These are phyloP conservation scores for Crithidia bombi DNA, from an alignment of 208 protist species.

Conservation along the genomic window DNA sequence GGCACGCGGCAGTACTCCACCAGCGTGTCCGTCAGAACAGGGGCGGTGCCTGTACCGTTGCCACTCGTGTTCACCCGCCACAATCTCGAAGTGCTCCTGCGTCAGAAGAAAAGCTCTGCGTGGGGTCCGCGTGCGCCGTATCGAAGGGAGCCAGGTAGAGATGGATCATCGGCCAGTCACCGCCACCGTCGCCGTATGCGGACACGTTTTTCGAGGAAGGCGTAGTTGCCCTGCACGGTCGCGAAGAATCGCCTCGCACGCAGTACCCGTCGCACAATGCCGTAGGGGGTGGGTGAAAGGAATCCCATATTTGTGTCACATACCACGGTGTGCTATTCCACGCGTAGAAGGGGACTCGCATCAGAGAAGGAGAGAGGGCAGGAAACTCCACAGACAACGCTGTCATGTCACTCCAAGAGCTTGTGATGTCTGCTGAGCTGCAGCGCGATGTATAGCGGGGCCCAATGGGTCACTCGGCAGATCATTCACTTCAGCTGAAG, in stretches of 20 bases:
- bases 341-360: slow-evolving; percentile 39
- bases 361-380: neutral
- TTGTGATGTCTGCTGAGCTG: neutral
- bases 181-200: slow-evolving; percentile 19
- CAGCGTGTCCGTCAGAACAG: neutral
- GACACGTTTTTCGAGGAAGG: slow-evolving; percentile 13
- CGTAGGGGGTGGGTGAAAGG: slow-evolving; percentile 36
- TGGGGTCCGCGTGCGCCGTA: slow-evolving; percentile 11
- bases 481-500: neutral
- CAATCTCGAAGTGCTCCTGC: neutral
- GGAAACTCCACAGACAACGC: neutral
- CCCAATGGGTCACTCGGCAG: slow-evolving; percentile 18
- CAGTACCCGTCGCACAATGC: slow-evolving; percentile 45
- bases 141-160: slow-evolving; percentile 22
- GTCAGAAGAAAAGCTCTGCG: neutral
- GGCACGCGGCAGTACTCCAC: slow-evolving; percentile 29
- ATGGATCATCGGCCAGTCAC: slow-evolving; percentile 51
- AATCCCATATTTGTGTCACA: slow-evolving; percentile 40
- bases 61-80: neutral
- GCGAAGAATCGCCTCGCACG: slow-evolving; percentile 15
- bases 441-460: slow-evolving; percentile 13
- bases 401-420: neutral
- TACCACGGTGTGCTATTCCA: slow-evolving; percentile 29
- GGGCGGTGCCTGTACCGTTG: neutral
- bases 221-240: slow-evolving; percentile 24